phyloP scores from a whole-genome alignment of 768 basidiomycete species.

The Leucosporidium creatinivorum region DNA sequence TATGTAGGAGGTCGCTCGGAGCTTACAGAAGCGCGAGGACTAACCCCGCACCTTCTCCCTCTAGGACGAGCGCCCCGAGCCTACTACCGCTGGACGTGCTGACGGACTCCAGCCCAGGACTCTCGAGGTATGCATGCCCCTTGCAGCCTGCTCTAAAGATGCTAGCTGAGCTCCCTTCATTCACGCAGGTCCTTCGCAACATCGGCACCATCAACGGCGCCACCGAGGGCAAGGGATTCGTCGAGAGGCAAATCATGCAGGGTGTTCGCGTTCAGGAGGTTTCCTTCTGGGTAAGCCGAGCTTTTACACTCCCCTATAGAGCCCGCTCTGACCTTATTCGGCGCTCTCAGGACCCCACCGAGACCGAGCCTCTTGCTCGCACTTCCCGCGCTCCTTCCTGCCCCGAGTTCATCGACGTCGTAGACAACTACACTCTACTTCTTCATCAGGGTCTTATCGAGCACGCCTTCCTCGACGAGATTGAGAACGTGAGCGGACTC shows the following conservation, averaged over 20 bases:
- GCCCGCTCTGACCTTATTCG: constrained; percentile 12
- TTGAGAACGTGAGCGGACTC: constrained; percentile 22
- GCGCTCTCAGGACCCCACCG: constrained; percentile 38
- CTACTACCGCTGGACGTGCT: constrained; percentile 24
- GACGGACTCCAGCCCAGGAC: constrained; percentile 36
- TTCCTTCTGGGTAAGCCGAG: neutral
- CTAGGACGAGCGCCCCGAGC: constrained; percentile 10
- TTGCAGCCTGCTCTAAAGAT: too few relatives aligned
- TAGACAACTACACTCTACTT: constrained; percentile 35
- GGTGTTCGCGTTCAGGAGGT: constrained; percentile 29
- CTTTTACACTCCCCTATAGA: neutral
- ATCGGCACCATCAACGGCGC: constrained; percentile 33
- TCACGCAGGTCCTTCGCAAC: constrained; percentile 31
- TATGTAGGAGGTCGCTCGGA: neutral
- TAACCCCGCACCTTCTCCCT: neutral
- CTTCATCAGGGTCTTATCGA: constrained; percentile 39
- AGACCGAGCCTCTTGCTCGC: constrained; percentile 30
- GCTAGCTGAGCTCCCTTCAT: constrained; percentile 1
- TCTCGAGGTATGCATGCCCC: constrained; percentile 18
- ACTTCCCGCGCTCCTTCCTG: constrained; percentile 37
- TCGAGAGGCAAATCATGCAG: constrained; percentile 36
- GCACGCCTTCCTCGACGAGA: constrained; percentile 35
- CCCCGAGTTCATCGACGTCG: constrained; percentile 38
- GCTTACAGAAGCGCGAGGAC: neutral
- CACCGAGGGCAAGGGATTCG: constrained; percentile 30